phyloP scores from a whole-genome alignment of 1,284 basidiomycete genomes.

The Apiotrichum gamsii region DNA sequence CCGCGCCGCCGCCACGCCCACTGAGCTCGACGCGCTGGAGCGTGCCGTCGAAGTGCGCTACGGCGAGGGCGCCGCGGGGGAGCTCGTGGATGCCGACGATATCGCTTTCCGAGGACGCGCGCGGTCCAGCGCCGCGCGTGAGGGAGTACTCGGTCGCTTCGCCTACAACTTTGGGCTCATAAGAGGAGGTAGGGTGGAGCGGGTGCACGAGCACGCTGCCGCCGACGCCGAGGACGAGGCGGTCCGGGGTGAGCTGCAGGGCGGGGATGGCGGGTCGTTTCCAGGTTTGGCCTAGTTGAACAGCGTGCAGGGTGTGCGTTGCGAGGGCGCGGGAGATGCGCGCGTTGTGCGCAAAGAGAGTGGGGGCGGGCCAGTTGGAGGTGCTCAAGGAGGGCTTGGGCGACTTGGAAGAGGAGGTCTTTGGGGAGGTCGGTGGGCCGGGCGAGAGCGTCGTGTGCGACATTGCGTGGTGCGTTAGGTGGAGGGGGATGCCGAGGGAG shows the following conservation, averaged over 20 bases:
- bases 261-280: constrained; percentile 33
- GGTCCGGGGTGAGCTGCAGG: constrained; percentile 19
- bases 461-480: constrained; percentile 26
- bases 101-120: constrained; percentile 26
- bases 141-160: neutral
- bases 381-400: no score
- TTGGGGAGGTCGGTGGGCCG: neutral
- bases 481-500: constrained; percentile 29
- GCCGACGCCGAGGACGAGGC: constrained; percentile 33
- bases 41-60: constrained; percentile 39
- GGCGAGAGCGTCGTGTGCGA: constrained; percentile 24
- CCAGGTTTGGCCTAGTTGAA: constrained; percentile 38
- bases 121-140: constrained; percentile 2
- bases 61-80: constrained; percentile 11
- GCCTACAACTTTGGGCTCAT: neutral
- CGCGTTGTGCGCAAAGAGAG: constrained; percentile 24
- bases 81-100: constrained; percentile 30
- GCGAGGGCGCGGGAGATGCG: constrained; percentile 17
- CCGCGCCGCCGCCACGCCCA: neutral
- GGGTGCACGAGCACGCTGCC: constrained; percentile 29
- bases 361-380: constrained; percentile 21
- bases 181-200: neutral
- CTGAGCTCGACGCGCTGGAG: constrained; percentile 24
- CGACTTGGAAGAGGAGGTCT: no score
- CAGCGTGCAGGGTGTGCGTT: constrained; percentile 26